Evolutionary conservation across 257 asterid genomes (phyloP), one percentile per base, ranked within the genome.

Genomic region (Jacaranda mimosifolia): DNA sequence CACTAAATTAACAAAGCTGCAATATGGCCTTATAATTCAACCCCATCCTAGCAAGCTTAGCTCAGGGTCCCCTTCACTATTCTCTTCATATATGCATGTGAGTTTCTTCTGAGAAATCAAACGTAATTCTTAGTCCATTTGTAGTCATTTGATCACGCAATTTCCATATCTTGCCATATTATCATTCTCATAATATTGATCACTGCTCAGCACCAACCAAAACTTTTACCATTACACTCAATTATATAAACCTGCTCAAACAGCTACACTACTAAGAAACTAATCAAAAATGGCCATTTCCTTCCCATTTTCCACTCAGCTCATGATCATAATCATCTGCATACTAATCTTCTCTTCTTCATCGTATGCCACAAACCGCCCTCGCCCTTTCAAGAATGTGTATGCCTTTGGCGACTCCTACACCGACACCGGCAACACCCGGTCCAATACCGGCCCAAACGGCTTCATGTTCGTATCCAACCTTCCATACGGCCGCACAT

Each of bases 391-490:
- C 91, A 87, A 81, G 26, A 73, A n/a, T 8, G 60, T 92, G 1
- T 94, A 89, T 70, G 97, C 97, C 45, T 94, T 94, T 59, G 97
- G 98, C 0, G 97, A 94, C 84, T 94, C 98, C 4, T 94, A 83
- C 86, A 94, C 98, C 38, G 98, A 94, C 90, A 92, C 98, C 1
- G 98, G 98, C 73, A 94, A 94, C 90, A 94, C 98, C 69, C 79
- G 63, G 1, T 88, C 98, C 70, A 36, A 84, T 77, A 80, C 89
- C 8, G 97, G 98, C 21, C 97, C 98, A 0, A 77, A 71, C 72
- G 88, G 89, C 3, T 94, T 87, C 91, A 85, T 81, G 82, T 87
- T 87, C 81, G 97, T 88, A 6, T 94, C 97, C 17, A 89, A 70
- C 78, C 92, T 80, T 1, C 98, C 98, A 0, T 94, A 94, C 63